Base-by-base conservation (phyloP, 768 basidiomycete species). In the Mycena galopus region DNA sequence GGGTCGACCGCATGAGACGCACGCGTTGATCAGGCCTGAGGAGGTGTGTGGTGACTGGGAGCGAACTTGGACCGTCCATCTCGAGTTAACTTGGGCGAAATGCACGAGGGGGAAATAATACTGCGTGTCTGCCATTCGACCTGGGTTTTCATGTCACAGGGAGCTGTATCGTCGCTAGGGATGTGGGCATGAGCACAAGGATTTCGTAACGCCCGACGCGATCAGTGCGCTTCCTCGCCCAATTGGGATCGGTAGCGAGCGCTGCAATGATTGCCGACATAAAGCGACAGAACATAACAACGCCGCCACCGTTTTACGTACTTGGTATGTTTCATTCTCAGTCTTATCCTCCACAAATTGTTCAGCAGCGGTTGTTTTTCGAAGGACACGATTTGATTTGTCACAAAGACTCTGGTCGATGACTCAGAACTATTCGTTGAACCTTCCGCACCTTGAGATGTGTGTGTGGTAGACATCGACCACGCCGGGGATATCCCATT, bases 1-100 rank as follows among this genome's bases (percentile, higher is more conserved):
- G 82, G 32, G 82, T 84, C 2, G 85, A 80, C 23, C 84, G 84
- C 29, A 86, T 74, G 39, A 87, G 81, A 23, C 75, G 75, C 7
- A 65, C 59, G 58, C 73, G 72, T 53, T 73, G 63, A 14, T 59
- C 23, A 27, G 64, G 61, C 4, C 60, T 55, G 2, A 72, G 30
- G 17, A 33, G 9, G 32, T 72, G 71, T 4, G 70, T 71, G 1
- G 70, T 71, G 21, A 14, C 25, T 12, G 62, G 69, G 17, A 62
- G 68, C 32, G 57, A 9, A 21, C 17, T 51, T 33, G 67, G 23
- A 17, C 32, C 47, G 17, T 33, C 23, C 67, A 68, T 68, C 25
- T 29, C 44, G 44, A 14, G 33, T 5, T 21, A 50, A 62, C 3
- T 16, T 29, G 44, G 5, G 11, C 23, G 33, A n/a, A n/a, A n/a